Evolutionary conservation across 2,329 filamentous ascomycete species (phyloP).

Genomic region (Bipolaris bicolor): DNA sequence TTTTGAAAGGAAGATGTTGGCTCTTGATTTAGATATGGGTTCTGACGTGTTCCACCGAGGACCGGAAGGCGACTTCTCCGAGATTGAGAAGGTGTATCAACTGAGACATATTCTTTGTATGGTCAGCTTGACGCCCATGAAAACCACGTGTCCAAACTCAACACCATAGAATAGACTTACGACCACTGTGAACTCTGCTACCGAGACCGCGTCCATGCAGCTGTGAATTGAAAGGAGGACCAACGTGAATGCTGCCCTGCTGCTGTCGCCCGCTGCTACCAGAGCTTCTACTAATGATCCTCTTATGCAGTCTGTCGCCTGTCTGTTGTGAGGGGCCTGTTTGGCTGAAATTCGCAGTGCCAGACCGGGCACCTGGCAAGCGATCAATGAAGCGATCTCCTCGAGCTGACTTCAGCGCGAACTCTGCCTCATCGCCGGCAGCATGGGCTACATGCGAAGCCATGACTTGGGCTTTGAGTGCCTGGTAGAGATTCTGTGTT

Average conservation of each 20-base stretch:
- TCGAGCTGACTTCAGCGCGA: conserved; percentile 34
- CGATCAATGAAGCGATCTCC: conserved; percentile 41
- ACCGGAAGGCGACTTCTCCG: conserved; percentile 41
- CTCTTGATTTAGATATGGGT: conserved; percentile 26
- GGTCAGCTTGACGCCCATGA: conserved; percentile 7
- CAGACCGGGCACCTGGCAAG: conserved; percentile 38
- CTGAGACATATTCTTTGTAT: conserved; percentile 29
- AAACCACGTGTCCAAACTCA: not conserved
- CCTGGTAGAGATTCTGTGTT: conserved; percentile 66
- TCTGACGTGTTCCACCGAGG: conserved; percentile 35
- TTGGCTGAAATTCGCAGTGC: conserved; percentile 32
- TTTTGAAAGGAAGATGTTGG: conserved; percentile 32
- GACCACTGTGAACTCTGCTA: conserved; percentile 22
- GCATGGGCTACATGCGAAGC: conserved; percentile 61
- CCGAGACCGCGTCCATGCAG: conserved; percentile 26
- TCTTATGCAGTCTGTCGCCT: conserved; percentile 24
- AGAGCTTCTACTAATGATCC: conserved; percentile 34
- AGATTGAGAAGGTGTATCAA: conserved; percentile 36
- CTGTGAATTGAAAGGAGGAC: conserved; percentile 28
- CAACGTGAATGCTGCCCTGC: conserved; percentile 25
- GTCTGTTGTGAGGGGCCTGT: conserved; percentile 22
- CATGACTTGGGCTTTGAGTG: conserved; percentile 63
- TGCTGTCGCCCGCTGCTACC: conserved; percentile 32
- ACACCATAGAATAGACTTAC: conserved; percentile 22
- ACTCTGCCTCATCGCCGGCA: conserved; percentile 56